Base-by-base conservation (phyloP, 352 stramenopile species). In the Globisporangium nunn region DNA sequence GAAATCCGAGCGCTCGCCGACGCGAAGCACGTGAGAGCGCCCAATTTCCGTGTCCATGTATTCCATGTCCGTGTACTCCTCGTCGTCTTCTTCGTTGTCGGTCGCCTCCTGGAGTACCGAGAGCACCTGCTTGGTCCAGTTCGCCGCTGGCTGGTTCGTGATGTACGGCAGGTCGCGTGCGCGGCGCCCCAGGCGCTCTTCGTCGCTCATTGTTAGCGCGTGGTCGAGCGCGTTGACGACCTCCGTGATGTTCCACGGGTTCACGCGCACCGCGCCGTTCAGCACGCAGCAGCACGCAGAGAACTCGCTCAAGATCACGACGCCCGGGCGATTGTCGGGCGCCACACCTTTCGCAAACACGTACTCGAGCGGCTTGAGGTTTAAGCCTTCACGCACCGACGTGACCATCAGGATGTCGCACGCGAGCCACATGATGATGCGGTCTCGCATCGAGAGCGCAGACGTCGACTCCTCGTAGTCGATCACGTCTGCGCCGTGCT, bases 221-320 rank as follows among this genome's bases (percentile, higher is more conserved):
- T 97, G 93, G 58, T 98, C 95, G 48, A 99, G 75, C 8, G 86
- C 75, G 37, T 87, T 91, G 11, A 94, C 82, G 6, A 94, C 75
- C 57, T 96, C 93, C 51, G 90, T 85, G 50, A 98, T 96, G 65
- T 98, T 96, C 82, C 95, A 99, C 23, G 97, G 97, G 63, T 99
- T 99, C 31, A 99, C 87, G 46, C 93, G 87, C 33, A 99, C 63
- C 14, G 92, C 93, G 46, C 96, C 96, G 70, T 98, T 99, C 39
- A 99, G 68, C 31, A 99, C 93, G 40, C 87, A 97, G 56, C 87
- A 96, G 45, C 96, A 97, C 1, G 95, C 95, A 6, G 90, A 98
- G 69, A 99, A 99, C 64, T 99, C 97, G 23, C 91, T 98, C 30
- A 97, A 57, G 50, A 99, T 95, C 0, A 99, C 93, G 8, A 99